Evolutionary conservation across 1,284 basidiomycete species (phyloP).

Genomic region (Heliocybe sulcata): DNA sequence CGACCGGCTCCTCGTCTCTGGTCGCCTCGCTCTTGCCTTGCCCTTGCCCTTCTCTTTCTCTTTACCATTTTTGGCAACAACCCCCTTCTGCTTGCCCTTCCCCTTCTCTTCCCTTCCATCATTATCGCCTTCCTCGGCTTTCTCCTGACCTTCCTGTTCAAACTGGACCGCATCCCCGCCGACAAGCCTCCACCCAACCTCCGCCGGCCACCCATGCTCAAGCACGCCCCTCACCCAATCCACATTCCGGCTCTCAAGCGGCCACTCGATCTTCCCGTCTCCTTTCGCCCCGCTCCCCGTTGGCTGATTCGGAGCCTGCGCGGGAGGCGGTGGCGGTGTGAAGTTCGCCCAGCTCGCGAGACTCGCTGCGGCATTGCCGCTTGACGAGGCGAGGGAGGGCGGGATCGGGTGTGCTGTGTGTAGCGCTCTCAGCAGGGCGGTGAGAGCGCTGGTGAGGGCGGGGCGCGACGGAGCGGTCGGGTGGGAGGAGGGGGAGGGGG

Average conservation of each 20-base stretch:
- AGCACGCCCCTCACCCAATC: neutral
- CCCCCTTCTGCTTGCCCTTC: neutral
- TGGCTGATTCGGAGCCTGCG: neutral
- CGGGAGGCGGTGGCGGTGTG: neutral
- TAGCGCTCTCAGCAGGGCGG: neutral
- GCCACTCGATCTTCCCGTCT: neutral
- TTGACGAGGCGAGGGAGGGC: neutral
- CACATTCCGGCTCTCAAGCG: neutral
- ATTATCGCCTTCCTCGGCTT: neutral
- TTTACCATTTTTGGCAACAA: too few relatives aligned
- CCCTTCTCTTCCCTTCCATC: neutral
- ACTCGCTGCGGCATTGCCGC: too few relatives aligned
- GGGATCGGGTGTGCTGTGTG: neutral
- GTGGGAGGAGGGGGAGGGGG: neutral
- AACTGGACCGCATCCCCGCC: neutral
- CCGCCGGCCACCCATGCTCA: neutral
- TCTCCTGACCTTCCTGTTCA: neutral
- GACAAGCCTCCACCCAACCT: neutral
- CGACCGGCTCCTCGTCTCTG: neutral
- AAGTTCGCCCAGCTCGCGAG: neutral
- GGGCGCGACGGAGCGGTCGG: neutral
- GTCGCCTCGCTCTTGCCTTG: neutral
- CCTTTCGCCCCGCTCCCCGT: neutral
- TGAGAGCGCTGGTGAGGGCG: neutral
- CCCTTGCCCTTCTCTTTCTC: neutral